A percentile compares a stretch with the other conserved stretches of the same genome.
Conservation (phyloP, 371 early-diverging fungal genomes). For the Lichtheimia corymbifera region DNA sequence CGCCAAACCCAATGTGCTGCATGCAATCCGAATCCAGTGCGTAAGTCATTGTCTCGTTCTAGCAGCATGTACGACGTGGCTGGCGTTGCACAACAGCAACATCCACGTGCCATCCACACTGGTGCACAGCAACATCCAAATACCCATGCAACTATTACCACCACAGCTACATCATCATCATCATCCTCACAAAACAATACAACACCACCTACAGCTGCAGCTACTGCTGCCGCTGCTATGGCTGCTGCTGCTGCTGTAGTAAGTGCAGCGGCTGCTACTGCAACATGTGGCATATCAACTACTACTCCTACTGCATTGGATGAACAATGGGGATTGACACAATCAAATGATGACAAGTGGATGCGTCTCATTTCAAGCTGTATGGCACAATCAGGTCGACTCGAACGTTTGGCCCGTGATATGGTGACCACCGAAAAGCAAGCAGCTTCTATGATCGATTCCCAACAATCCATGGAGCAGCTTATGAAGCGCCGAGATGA, state of each 20-base stretch:
- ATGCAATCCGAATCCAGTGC: constrained; percentile 19
- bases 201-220: constrained; percentile 6
- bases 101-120: background rate
- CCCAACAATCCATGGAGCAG: constrained; percentile 7
- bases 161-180: constrained; percentile 9
- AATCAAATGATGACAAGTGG: constrained; percentile 8
- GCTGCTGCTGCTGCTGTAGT: constrained; percentile 11
- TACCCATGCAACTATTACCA: constrained; percentile 5
- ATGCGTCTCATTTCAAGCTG: constrained; percentile 7
- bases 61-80: constrained; percentile 20
- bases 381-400: constrained; percentile 11
- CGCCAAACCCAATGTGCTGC: constrained; percentile 24
- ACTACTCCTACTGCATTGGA: background rate
- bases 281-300: background rate
- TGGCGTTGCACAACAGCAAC: constrained; percentile 5
- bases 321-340: background rate
- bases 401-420: constrained; percentile 17
- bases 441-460: background rate
- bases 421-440: constrained; percentile 7
- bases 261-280: constrained; percentile 12
- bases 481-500: background rate
- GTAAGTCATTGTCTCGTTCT: constrained; percentile 17
- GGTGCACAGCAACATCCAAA: constrained; percentile 5
- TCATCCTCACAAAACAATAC: constrained; percentile 3
- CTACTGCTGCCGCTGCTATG: constrained; percentile 11